phyloP scores from a whole-genome alignment of 2,329 filamentous ascomycete species.

The Botryotinia convoluta region DNA sequence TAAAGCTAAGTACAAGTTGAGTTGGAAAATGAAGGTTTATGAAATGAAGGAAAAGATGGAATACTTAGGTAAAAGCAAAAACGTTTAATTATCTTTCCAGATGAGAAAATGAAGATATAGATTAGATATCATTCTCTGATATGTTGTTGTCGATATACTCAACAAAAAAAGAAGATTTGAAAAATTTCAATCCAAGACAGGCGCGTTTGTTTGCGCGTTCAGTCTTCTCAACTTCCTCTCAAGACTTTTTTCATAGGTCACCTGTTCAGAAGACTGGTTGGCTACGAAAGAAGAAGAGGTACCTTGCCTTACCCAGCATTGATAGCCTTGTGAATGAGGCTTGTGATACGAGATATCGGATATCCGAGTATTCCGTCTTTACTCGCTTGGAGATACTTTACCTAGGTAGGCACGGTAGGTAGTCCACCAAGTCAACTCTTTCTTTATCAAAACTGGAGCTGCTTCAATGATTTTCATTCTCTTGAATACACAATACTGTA shows the following conservation, averaged over 20 bases:
- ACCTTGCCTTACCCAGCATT: background rate
- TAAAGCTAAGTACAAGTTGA: background rate
- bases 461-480: background rate
- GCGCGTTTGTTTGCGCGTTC: slow-evolving; percentile 6
- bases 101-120: background rate
- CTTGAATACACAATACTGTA: background rate
- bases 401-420: too few relatives aligned
- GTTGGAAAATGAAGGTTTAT: background rate
- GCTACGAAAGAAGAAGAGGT: background rate
- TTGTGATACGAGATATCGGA: background rate
- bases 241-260: background rate
- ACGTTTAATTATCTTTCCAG: background rate
- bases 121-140: background rate
- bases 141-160: background rate
- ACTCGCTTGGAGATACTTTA: background rate
- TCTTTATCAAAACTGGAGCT: slow-evolving; percentile 4
- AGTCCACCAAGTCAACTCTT: background rate
- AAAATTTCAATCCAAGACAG: background rate
- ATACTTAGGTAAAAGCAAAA: background rate
- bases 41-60: background rate
- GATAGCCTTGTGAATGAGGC: background rate
- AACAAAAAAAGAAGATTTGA: background rate
- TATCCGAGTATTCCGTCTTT: background rate
- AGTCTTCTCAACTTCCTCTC: background rate
- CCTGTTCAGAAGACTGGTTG: background rate